Percentiles rank a stretch among this genome's conserved stretches.
Conservation (phyloP, 2,329 filamentous ascomycete species). For the Phialemoniopsis sp. region DNA sequence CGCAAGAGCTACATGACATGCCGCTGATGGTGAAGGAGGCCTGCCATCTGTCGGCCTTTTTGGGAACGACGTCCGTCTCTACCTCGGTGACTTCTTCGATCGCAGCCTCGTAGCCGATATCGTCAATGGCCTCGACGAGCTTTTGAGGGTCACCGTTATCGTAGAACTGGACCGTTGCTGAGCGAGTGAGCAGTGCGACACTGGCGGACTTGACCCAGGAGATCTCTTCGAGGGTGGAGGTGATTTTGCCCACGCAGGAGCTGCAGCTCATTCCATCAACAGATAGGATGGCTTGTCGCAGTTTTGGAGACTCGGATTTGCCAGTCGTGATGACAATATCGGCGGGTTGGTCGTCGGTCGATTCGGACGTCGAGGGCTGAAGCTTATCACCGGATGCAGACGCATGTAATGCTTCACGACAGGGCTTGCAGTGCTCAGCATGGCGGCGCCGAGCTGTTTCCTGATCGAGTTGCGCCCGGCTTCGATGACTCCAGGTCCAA, state of each 20-base stretch:
- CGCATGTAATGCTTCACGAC: not conserved
- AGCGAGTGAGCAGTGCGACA: slow-evolving; percentile 66
- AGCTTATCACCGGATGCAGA: not conserved
- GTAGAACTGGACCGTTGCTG: slow-evolving; percentile 51
- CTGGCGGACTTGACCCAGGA: slow-evolving; percentile 2
- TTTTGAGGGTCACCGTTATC: too few species aligned
- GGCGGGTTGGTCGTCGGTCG: too few species aligned
- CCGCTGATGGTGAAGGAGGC: slow-evolving; percentile 8
- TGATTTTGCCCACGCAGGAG: slow-evolving; percentile 3
- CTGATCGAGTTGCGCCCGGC: not conserved
- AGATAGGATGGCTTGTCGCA: slow-evolving; percentile 4
- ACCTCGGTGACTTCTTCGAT: slow-evolving; percentile 45
- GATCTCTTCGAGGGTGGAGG: not conserved
- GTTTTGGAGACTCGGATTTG: not conserved
- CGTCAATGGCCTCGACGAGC: slow-evolving; percentile 43
- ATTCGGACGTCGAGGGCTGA: not conserved
- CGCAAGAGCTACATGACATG: slow-evolving; percentile 5
- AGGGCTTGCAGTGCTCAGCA: slow-evolving; percentile 2
- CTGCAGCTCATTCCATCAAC: slow-evolving; percentile 7
- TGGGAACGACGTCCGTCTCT: slow-evolving; percentile 14
- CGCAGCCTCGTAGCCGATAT: slow-evolving; percentile 62
- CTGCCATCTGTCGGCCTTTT: not conserved
- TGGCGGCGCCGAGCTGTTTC: not conserved
- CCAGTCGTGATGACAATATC: not conserved
- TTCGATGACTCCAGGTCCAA: too few species aligned